Conservation (phyloP, 441 rosid genomes). For the Syzygium syzygioides region DNA sequence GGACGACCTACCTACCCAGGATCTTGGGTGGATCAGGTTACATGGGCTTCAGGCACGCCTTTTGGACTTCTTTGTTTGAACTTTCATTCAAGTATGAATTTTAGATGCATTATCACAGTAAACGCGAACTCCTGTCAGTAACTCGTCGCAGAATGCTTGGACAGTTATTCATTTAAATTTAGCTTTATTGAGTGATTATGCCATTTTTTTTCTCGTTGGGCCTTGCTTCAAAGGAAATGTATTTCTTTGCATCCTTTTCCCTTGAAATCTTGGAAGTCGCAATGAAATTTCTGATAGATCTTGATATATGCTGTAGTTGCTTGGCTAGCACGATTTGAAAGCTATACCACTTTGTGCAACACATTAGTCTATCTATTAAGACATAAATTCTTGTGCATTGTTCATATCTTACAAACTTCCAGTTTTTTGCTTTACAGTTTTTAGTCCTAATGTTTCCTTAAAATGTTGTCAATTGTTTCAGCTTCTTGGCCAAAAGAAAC, state of each 20-base stretch:
- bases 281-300: not conserved
- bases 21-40: constrained; percentile 91
- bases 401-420: not conserved
- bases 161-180: not conserved
- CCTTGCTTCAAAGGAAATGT: not conserved
- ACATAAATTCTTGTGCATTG: not conserved
- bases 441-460: not conserved
- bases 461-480: not conserved
- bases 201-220: not conserved
- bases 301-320: not conserved
- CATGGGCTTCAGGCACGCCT: constrained; percentile 67
- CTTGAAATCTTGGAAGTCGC: not conserved
- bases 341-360: not conserved
- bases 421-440: not conserved
- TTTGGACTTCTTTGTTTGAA: constrained; percentile 1
- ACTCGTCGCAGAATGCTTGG: not conserved
- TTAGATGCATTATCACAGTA: not conserved
- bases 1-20: constrained; percentile 67
- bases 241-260: not conserved
- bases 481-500: not conserved
- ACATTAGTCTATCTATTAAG: not conserved
- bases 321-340: not conserved
- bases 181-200: not conserved
- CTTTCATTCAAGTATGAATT: not conserved
- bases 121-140: not conserved